Percentiles rank a stretch among this genome's conserved stretches.
These are phyloP conservation scores for Schizochytrium sp. DNA, from an alignment of 108 stramenopile species.

Conservation along the genomic window DNA sequence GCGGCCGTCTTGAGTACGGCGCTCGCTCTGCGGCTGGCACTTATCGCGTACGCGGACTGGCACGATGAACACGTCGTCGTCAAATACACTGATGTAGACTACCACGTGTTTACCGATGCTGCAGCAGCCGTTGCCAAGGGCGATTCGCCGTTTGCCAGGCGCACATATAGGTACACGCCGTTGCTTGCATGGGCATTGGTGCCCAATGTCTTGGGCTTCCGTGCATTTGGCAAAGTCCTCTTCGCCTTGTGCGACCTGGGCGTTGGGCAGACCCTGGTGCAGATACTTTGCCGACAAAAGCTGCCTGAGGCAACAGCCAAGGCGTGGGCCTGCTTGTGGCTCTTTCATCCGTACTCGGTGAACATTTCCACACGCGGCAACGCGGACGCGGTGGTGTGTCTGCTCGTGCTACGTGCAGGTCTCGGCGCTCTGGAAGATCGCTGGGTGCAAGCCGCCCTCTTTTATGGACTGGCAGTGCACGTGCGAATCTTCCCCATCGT, in stretches of 20 bases:
- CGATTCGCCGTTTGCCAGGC: slow-evolving; percentile 69
- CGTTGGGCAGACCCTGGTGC: slow-evolving; percentile 13
- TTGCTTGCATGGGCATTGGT: slow-evolving; percentile 69
- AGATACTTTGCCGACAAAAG: not conserved
- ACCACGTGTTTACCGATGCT: slow-evolving; percentile 49
- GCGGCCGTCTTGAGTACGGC: not conserved
- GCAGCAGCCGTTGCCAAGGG: slow-evolving; percentile 30
- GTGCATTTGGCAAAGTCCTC: slow-evolving; percentile 40
- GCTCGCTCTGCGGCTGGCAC: not conserved
- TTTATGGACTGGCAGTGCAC: slow-evolving; percentile 43
- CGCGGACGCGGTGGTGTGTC: slow-evolving; percentile 19
- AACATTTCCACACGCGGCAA: slow-evolving; percentile 27
- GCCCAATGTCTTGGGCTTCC: slow-evolving; percentile 28
- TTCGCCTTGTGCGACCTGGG: slow-evolving; percentile 33
- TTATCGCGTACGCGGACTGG: not conserved
- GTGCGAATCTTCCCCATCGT: slow-evolving; percentile 49
- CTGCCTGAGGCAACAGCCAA: not conserved
- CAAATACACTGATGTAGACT: slow-evolving; percentile 55
- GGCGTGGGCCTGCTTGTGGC: not conserved
- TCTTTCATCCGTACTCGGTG: slow-evolving; percentile 23
- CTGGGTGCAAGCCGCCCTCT: not conserved
- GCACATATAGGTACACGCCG: slow-evolving; percentile 99
- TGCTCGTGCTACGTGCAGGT: slow-evolving; percentile 2
- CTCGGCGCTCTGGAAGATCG: not conserved
- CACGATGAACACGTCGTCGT: not conserved